Conservation (phyloP, 768 basidiomycete genomes). For the Lyophyllum shimeji region DNA sequence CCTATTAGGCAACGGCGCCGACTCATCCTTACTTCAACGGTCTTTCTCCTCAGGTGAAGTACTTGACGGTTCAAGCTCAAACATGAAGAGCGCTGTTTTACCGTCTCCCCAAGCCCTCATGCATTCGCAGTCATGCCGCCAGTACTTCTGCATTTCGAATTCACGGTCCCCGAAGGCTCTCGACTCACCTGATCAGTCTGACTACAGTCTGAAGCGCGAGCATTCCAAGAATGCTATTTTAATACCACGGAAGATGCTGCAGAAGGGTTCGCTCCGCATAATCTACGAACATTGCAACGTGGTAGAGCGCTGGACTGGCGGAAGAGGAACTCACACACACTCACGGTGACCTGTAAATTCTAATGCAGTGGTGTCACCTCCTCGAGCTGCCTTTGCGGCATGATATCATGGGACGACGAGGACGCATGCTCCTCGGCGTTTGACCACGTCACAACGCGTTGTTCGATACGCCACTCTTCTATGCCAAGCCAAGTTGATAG, state of each 20-base stretch:
- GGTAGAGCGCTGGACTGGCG: not conserved
- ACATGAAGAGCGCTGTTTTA: not conserved
- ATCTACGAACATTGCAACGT: conserved; percentile 1
- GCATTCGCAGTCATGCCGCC: not conserved
- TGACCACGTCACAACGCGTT: not conserved
- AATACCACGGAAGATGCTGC: conserved; percentile 2
- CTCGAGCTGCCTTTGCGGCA: not conserved
- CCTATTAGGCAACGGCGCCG: too few relatives aligned
- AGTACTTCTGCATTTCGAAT: not conserved
- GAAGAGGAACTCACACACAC: conserved; percentile 4
- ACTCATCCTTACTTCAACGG: too few relatives aligned
- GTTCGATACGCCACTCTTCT: not conserved
- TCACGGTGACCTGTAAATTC: conserved; percentile 1
- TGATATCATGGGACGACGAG: conserved; percentile 12
- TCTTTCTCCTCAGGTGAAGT: not conserved
- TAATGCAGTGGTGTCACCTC: not conserved
- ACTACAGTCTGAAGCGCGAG: not conserved
- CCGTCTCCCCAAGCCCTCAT: not conserved
- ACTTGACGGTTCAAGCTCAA: not conserved
- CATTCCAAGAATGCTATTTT: not conserved
- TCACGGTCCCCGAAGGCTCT: not conserved
- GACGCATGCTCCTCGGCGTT: conserved; percentile 13
- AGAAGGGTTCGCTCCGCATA: not conserved
- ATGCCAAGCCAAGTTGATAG: conserved; percentile 2
- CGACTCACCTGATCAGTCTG: conserved; percentile 11